Percentiles rank a stretch among this genome's conserved stretches.
phyloP scores from a whole-genome alignment of 2,329 filamentous ascomycete species.

The Paecilomyces niveus region DNA sequence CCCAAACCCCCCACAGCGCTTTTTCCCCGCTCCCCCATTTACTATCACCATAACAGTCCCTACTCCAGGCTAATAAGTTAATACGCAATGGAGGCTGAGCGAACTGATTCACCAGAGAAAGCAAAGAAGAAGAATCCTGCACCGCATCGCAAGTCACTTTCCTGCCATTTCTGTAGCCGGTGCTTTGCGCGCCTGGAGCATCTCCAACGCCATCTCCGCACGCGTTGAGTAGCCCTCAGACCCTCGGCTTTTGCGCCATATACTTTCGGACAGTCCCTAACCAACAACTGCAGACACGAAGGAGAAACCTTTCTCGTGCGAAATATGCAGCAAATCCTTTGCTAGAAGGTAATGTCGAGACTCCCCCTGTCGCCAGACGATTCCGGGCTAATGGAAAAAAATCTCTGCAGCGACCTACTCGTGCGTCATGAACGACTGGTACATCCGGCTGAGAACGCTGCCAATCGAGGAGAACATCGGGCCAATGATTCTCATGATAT shows the following conservation, averaged over 20 bases:
- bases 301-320: constrained; percentile 44
- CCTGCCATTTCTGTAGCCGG: constrained; percentile 42
- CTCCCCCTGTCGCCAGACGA: constrained; percentile 5
- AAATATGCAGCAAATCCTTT: constrained; percentile 43
- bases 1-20: not conserved
- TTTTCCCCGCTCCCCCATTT: not conserved
- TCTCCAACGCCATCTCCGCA: constrained; percentile 46
- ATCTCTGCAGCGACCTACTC: constrained; percentile 36
- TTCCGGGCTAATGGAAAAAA: constrained; percentile 3
- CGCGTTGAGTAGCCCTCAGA: constrained; percentile 37
- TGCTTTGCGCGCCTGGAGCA: constrained; percentile 44
- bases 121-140: constrained; percentile 34
- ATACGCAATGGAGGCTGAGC: constrained; percentile 33
- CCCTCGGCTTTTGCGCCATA: constrained; percentile 1
- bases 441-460: constrained; percentile 37
- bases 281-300: constrained; percentile 35
- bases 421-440: constrained; percentile 45
- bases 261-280: constrained; percentile 13
- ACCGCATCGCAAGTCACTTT: constrained; percentile 39
- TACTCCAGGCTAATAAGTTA: constrained; percentile 6
- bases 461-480: constrained; percentile 30
- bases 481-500: constrained; percentile 21
- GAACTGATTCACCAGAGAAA: constrained; percentile 23
- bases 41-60: constrained; percentile 14
- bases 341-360: constrained; percentile 34